Base-by-base conservation (phyloP, 441 rosid genomes). In the Hura crepitans region DNA sequence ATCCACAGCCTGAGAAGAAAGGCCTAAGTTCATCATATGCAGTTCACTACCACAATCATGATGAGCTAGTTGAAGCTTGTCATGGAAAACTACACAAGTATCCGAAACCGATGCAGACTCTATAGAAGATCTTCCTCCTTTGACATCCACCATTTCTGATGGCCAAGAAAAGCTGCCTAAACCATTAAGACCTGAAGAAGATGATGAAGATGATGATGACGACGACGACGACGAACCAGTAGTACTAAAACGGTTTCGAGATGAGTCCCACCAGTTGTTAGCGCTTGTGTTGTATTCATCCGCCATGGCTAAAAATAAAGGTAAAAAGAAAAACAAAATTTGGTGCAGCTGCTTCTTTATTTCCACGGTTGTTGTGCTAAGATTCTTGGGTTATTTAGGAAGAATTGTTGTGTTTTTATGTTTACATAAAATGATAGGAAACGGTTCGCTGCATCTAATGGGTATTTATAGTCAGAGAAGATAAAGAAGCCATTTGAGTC, bases 11-110 rank as follows among this genome's bases (percentile, higher is more conserved):
- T 82, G 99, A 4, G 96, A 87, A 65, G 97, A 86, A 60, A 95
- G 92, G 62, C 95, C 97, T 78, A 95, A 73, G 45, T 89, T 90
- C 93, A 95, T 95, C 92, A 92, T 86, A 30, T 92, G 93, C 57
- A 86, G 80, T 46, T 78, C 79, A 64, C 69, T 64, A 56, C 72
- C 50, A 27, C 86, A 78, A 53, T n/a, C n/a, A n/a, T n/a, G n/a
- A n/a, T 81, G 78, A 14, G 75, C 64, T 45, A 66, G 68, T 55
- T 84, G 86, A 51, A 81, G 85, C 72, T 89, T 82, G 70, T 85
- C 89, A 62, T 83, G 97, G 57, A 85, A 86, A 78, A 77, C 84
- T 39, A 68, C 81, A 13, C 91, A 84, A 75, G 77, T 81, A 55
- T 84, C 91, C 0, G 97, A 81, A 42, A 77, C 85, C 1, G 89